Evolutionary conservation across 345 rosid genomes (phyloP).

Genomic region (Camelina hispida): DNA sequence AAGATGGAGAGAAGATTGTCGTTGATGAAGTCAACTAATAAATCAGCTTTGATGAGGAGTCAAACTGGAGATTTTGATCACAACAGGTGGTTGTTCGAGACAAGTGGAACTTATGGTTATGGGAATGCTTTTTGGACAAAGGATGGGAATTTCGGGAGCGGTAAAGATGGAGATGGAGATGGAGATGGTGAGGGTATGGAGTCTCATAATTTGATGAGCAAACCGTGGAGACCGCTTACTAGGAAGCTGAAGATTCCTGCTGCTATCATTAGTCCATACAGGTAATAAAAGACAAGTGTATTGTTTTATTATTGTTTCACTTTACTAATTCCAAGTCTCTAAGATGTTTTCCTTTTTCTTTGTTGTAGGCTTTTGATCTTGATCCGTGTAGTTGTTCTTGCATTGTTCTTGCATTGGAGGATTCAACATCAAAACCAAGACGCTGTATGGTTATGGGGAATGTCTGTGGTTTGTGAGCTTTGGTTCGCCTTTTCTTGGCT

Average conservation of each 20-base stretch:
- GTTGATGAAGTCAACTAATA: constrained; percentile 81
- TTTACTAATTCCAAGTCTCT: not conserved
- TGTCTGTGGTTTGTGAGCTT: constrained; percentile 96
- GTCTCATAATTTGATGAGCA: constrained; percentile 75
- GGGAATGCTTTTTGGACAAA: constrained; percentile 98
- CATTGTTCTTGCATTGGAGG: constrained; percentile 84
- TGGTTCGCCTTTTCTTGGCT: constrained; percentile 99
- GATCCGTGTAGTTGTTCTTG: constrained; percentile 74
- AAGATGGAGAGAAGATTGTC: constrained; percentile 97
- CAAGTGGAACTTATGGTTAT: constrained; percentile 89
- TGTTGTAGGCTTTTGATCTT: constrained; percentile 77
- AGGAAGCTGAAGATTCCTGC: constrained; percentile 94
- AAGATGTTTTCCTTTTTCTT: not conserved
- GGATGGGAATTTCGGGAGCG: constrained; percentile 81
- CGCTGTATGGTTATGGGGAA: constrained; percentile 96
- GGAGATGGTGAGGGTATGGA: constrained; percentile 68
- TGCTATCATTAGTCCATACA: constrained; percentile 88
- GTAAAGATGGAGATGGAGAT: constrained; percentile 67
- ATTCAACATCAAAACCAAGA: constrained; percentile 62
- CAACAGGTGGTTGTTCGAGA: constrained; percentile 91
- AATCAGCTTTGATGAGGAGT: constrained; percentile 85
- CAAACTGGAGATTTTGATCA: constrained; percentile 98
- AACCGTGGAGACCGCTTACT: constrained; percentile 97
- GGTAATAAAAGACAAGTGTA: constrained; percentile 44
- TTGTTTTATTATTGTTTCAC: not conserved